Conservation (phyloP, 2,329 filamentous ascomycete genomes). For the Pseudopithomyces chartarum region DNA sequence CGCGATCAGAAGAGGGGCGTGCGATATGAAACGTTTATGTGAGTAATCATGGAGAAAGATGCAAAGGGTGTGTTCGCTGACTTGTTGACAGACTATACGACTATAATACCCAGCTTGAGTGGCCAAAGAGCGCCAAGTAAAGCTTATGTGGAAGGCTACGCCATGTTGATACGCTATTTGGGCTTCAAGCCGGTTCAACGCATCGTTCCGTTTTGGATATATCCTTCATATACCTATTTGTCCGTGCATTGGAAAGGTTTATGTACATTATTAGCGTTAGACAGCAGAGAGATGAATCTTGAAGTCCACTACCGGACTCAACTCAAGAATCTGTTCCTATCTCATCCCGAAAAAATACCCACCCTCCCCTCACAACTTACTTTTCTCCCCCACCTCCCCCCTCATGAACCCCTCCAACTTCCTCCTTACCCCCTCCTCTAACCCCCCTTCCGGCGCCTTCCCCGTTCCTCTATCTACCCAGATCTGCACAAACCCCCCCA, state of each 20-base stretch:
- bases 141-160: background rate
- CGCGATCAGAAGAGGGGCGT: slow-evolving; percentile 33
- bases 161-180: background rate
- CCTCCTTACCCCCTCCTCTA: slow-evolving; percentile 28
- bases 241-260: background rate
- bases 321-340: too few relatives aligned
- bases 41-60: too few relatives aligned
- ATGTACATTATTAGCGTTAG: too few relatives aligned
- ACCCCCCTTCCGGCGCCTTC: slow-evolving; percentile 61
- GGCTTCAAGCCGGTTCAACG: background rate
- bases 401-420: background rate
- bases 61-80: slow-evolving; percentile 2
- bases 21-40: slow-evolving; percentile 40
- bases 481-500: slow-evolving; percentile 85
- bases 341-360: background rate
- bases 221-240: background rate
- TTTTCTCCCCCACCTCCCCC: slow-evolving; percentile 15
- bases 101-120: slow-evolving; percentile 19
- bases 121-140: slow-evolving; percentile 13
- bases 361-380: slow-evolving; percentile 29
- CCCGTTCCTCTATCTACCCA: slow-evolving; percentile 79
- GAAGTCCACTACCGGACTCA: too few relatives aligned
- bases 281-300: too few relatives aligned
- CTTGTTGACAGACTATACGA: slow-evolving; percentile 17
- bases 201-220: too few relatives aligned